Conservation (phyloP, 805 yeast species). For the Pichia eremophila region DNA sequence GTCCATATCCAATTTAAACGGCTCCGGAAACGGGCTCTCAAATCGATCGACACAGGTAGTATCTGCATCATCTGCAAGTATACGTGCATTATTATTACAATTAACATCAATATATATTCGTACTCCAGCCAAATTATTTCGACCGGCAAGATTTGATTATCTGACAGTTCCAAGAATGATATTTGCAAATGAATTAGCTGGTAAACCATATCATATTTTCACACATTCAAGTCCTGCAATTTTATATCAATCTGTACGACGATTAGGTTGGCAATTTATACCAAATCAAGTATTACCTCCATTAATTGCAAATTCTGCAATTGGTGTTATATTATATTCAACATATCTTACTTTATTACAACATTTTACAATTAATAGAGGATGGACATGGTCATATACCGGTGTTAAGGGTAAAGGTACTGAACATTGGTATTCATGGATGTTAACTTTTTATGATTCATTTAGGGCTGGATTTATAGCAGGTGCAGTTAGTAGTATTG, state of each 20-base stretch:
- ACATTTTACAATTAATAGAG: slow-evolving; percentile 20
- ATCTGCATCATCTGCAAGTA: slow-evolving; percentile 77
- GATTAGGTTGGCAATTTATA: slow-evolving; percentile 71
- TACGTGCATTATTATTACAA: slow-evolving; percentile 75
- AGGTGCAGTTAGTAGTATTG: slow-evolving; percentile 79
- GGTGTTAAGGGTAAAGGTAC: slow-evolving; percentile 8
- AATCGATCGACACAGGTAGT: slow-evolving; percentile 38
- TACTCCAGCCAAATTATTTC: slow-evolving; percentile 74
- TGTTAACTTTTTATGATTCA: slow-evolving; percentile 35
- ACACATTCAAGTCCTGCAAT: slow-evolving; percentile 79
- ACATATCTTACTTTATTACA: slow-evolving; percentile 58
- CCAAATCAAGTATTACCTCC: slow-evolving; percentile 87
- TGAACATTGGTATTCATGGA: slow-evolving; percentile 7
- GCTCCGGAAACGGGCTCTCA: not conserved
- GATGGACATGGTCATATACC: slow-evolving; percentile 8
- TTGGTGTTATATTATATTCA: slow-evolving; percentile 79
- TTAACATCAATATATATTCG: slow-evolving; percentile 68
- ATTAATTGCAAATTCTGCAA: slow-evolving; percentile 75
- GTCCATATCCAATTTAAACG: not conserved
- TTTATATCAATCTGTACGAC: slow-evolving; percentile 56
- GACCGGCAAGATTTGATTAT: slow-evolving; percentile 87
- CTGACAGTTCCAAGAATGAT: slow-evolving; percentile 55
- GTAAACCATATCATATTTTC: slow-evolving; percentile 42
- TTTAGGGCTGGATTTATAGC: slow-evolving; percentile 78
- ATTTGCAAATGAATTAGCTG: slow-evolving; percentile 34